Evolutionary conservation across 306 rosid genomes (phyloP).

Genomic region (Begonia peltatifolia): DNA sequence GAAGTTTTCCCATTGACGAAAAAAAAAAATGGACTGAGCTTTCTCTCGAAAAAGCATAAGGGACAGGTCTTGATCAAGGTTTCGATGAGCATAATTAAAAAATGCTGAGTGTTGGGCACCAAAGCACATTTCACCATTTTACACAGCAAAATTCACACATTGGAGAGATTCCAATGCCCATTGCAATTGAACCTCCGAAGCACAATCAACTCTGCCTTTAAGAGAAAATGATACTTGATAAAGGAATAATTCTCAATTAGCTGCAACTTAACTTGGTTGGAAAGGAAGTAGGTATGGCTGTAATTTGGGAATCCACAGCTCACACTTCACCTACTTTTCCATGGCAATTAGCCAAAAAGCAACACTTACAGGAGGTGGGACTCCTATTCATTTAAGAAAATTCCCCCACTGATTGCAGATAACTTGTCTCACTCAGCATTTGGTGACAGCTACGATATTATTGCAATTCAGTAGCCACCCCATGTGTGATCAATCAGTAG

Average conservation of each 20-base stretch:
- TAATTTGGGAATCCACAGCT: slow-evolving; percentile 43
- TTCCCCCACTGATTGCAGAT: slow-evolving; percentile 53
- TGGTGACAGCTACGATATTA: slow-evolving; percentile 39
- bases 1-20: slow-evolving; percentile 13
- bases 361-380: slow-evolving; percentile 35
- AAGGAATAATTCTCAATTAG: slow-evolving; percentile 57
- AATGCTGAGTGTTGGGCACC: slow-evolving; percentile 58
- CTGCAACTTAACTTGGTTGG: slow-evolving; percentile 58
- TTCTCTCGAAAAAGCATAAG: slow-evolving; percentile 14
- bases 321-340: slow-evolving; percentile 44
- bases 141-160: slow-evolving; percentile 25
- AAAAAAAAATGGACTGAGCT: slow-evolving; percentile 10
- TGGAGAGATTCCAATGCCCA: slow-evolving; percentile 37
- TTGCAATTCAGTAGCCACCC: slow-evolving; percentile 27
- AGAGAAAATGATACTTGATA: slow-evolving; percentile 22
- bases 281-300: slow-evolving; percentile 30
- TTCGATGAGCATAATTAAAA: slow-evolving; percentile 46
- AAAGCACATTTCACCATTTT: slow-evolving; percentile 38
- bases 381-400: slow-evolving; percentile 39
- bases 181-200: slow-evolving; percentile 30
- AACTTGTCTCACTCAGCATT: slow-evolving; percentile 38
- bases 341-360: slow-evolving; percentile 37
- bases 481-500: slow-evolving; percentile 27
- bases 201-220: slow-evolving; percentile 32
- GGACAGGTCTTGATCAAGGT: slow-evolving; percentile 49